phyloP scores from a whole-genome alignment of 306 rosid species.

The Cucumis melo region DNA sequence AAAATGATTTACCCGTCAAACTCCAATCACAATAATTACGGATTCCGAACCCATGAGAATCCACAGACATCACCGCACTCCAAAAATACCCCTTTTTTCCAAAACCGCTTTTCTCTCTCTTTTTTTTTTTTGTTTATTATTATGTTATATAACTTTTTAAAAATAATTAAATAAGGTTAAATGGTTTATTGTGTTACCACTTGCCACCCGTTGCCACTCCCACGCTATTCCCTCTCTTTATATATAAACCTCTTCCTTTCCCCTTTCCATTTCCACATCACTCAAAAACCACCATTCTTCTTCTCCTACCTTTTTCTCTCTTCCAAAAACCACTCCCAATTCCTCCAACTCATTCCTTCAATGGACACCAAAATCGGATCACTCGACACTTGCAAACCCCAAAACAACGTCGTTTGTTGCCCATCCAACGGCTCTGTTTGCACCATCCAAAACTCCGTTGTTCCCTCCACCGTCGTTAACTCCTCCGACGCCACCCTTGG shows the following conservation, averaged over 20 bases:
- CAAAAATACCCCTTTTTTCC: not conserved
- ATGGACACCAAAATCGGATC: slow-evolving; percentile 37
- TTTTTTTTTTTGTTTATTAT: too few species aligned
- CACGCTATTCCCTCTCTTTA: not conserved
- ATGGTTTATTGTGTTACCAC: not conserved
- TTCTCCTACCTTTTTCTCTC: not conserved
- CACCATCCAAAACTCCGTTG: slow-evolving; percentile 8
- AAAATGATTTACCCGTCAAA: not conserved
- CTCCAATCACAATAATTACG: not conserved
- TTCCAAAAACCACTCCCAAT: not conserved
- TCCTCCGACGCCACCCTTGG: slow-evolving; percentile 32
- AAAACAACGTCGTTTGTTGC: slow-evolving; percentile 5
- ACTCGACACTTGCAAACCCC: slow-evolving; percentile 11
- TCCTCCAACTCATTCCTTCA: not conserved
- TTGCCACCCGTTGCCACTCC: not conserved
- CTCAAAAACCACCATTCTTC: not conserved
- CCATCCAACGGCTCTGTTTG: slow-evolving; percentile 15
- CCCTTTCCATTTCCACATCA: not conserved
- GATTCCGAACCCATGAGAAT: not conserved
- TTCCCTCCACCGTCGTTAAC: not conserved
- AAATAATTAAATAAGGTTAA: not conserved
- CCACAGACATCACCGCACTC: not conserved
- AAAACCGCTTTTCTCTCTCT: not conserved
- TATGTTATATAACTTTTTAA: too few species aligned
- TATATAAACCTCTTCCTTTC: not conserved